Evolutionary conservation across 2,329 filamentous ascomycete genomes (phyloP).

Genomic region (Exophiala lecanii-corni): DNA sequence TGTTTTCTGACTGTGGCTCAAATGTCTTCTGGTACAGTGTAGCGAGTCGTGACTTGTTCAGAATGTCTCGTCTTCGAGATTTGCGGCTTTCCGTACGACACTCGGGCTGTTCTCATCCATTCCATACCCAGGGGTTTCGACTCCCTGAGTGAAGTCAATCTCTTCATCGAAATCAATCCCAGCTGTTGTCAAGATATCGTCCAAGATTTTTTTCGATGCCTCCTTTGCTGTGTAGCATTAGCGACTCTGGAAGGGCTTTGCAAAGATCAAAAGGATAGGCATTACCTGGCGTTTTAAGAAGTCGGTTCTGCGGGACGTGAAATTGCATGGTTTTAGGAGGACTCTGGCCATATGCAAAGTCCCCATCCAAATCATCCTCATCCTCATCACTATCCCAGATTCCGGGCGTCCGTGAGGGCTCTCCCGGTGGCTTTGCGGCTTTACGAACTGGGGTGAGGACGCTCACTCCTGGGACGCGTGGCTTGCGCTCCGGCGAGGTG

Average conservation of each 20-base stretch:
- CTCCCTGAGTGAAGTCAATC: constrained; percentile 28
- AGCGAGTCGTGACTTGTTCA: too few relatives aligned
- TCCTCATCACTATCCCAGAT: constrained; percentile 70
- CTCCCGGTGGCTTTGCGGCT: constrained; percentile 1
- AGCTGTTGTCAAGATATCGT: constrained; percentile 44
- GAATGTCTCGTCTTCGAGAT: constrained; percentile 45
- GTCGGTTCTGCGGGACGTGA: constrained; percentile 46
- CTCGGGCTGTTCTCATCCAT: constrained; percentile 41
- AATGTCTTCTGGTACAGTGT: too few relatives aligned
- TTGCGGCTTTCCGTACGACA: constrained; percentile 38
- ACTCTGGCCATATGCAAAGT: constrained; percentile 63
- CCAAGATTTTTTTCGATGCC: constrained; percentile 47
- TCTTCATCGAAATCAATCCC: constrained; percentile 33
- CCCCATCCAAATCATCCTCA: constrained; percentile 55
- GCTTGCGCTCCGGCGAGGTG: constrained; percentile 58
- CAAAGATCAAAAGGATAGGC: too few relatives aligned
- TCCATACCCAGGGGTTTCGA: constrained; percentile 28
- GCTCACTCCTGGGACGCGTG: constrained; percentile 66
- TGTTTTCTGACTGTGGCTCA: too few relatives aligned
- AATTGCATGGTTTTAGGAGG: constrained; percentile 71
- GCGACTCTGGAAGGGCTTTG: too few relatives aligned
- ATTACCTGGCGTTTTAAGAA: constrained; percentile 47
- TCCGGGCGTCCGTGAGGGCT: constrained; percentile 43
- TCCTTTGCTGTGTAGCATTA: constrained; percentile 46
- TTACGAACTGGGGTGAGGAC: constrained; percentile 64